A percentile compares a stretch with the other conserved stretches of the same genome.
phyloP scores from a whole-genome alignment of 768 basidiomycete species.

The Lyophyllum shimeji region DNA sequence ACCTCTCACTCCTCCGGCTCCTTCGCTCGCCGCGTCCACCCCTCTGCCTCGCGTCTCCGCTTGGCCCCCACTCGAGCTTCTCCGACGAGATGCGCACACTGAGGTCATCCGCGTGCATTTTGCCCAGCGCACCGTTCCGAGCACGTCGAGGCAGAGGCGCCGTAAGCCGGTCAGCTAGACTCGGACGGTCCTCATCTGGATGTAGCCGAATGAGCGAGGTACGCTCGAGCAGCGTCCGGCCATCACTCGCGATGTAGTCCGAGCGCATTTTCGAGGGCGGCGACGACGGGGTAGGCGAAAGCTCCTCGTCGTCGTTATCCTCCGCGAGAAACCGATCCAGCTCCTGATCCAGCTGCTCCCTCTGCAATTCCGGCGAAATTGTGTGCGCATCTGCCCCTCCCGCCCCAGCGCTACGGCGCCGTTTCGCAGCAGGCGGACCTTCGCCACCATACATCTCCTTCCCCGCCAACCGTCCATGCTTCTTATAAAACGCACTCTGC shows the following conservation, averaged over 20 bases:
- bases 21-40: constrained; percentile 17
- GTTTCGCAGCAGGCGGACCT: constrained; percentile 30
- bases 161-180: constrained; percentile 46
- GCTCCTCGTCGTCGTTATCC: constrained; percentile 36
- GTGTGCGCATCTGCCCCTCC: constrained; percentile 33
- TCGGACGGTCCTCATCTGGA: constrained; percentile 22
- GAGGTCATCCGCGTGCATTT: constrained; percentile 20
- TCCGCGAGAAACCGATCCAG: constrained; percentile 67
- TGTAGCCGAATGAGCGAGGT: constrained; percentile 47
- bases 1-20: constrained; percentile 20
- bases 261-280: constrained; percentile 69
- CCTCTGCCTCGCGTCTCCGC: constrained; percentile 13
- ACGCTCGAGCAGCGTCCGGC: constrained; percentile 55
- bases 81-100: constrained; percentile 19
- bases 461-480: constrained; percentile 65
- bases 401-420: too few species aligned
- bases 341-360: constrained; percentile 59
- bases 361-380: constrained; percentile 25
- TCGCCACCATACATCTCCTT: constrained; percentile 45
- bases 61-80: constrained; percentile 16
- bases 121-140: constrained; percentile 22
- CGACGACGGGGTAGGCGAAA: constrained; percentile 33
- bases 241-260: constrained; percentile 55
- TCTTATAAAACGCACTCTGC: constrained; percentile 78
- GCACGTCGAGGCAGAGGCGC: constrained; percentile 44